These are phyloP conservation scores for Trichodelitschia bisporula DNA, from an alignment of 495 filamentous ascomycete species.

Conservation along the genomic window DNA sequence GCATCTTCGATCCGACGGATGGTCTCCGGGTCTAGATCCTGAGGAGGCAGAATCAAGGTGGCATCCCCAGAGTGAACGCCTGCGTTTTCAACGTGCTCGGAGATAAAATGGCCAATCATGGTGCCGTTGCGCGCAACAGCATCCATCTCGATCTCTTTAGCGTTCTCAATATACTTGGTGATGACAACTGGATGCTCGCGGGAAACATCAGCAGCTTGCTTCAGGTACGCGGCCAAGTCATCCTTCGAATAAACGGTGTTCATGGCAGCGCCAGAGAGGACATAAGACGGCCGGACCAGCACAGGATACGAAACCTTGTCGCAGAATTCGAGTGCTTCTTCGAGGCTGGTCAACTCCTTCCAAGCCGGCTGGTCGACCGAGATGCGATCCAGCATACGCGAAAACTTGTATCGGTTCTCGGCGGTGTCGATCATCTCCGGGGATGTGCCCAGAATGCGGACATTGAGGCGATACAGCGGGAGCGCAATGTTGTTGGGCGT, in stretches of 20 bases:
- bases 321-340: constrained; percentile 69
- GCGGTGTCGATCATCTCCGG: constrained; percentile 97
- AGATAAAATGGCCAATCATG: constrained; percentile 81
- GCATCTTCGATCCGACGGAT: constrained; percentile 82
- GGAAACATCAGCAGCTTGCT: constrained; percentile 78
- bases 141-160: constrained; percentile 94
- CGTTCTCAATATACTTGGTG: constrained; percentile 94
- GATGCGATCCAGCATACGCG: constrained; percentile 85
- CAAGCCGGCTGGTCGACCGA: constrained; percentile 87
- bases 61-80: constrained; percentile 97
- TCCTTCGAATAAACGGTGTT: constrained; percentile 89
- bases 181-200: constrained; percentile 96
- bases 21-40: constrained; percentile 77
- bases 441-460: constrained; percentile 82
- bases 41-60: constrained; percentile 73
- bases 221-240: constrained; percentile 74
- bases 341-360: constrained; percentile 87
- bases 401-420: constrained; percentile 97
- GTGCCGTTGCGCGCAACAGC: constrained; percentile 70
- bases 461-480: constrained; percentile 63
- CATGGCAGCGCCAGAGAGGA: constrained; percentile 95
- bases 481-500: constrained; percentile 97
- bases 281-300: constrained; percentile 86
- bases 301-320: constrained; percentile 80
- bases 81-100: constrained; percentile 91